Conservation (phyloP, 83 land plant species). For the Picea mariana region DNA sequence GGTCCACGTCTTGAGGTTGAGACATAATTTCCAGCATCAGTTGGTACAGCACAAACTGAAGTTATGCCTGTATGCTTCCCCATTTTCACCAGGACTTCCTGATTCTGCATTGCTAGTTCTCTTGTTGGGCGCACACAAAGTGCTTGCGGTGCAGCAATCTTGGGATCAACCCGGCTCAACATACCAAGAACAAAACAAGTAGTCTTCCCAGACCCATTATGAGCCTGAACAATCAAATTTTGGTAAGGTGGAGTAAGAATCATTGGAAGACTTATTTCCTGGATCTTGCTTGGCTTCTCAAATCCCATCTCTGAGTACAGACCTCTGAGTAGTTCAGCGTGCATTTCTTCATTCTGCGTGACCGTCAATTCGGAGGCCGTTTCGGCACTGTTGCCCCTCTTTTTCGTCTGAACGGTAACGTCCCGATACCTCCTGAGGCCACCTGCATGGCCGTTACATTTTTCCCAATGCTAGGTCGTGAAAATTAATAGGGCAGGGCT, state of each 20-base stretch:
- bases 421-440: too few relatives aligned
- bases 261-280: constrained; percentile 90
- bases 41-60: constrained; percentile 69
- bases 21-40: constrained; percentile 35
- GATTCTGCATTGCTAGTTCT: constrained; percentile 87
- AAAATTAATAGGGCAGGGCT: too few relatives aligned
- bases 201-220: constrained; percentile 98
- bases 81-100: constrained; percentile 79
- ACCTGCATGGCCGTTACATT: too few relatives aligned
- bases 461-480: too few relatives aligned
- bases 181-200: constrained; percentile 98
- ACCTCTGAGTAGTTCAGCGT: constrained; percentile 69
- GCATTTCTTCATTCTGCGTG: too few relatives aligned
- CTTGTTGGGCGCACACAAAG: constrained; percentile 95
- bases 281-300: constrained; percentile 89
- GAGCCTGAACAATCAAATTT: constrained; percentile 91
- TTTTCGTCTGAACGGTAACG: too few relatives aligned
- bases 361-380: too few relatives aligned
- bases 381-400: too few relatives aligned
- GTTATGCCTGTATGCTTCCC: constrained; percentile 83
- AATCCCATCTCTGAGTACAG: constrained; percentile 86
- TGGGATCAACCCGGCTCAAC: constrained; percentile 86
- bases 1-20: constrained; percentile 30
- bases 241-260: constrained; percentile 84
- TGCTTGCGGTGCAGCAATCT: constrained; percentile 74